Evolutionary conservation across 805 yeast species (phyloP).

Genomic region (Yamadazyma paraphyllophila): DNA sequence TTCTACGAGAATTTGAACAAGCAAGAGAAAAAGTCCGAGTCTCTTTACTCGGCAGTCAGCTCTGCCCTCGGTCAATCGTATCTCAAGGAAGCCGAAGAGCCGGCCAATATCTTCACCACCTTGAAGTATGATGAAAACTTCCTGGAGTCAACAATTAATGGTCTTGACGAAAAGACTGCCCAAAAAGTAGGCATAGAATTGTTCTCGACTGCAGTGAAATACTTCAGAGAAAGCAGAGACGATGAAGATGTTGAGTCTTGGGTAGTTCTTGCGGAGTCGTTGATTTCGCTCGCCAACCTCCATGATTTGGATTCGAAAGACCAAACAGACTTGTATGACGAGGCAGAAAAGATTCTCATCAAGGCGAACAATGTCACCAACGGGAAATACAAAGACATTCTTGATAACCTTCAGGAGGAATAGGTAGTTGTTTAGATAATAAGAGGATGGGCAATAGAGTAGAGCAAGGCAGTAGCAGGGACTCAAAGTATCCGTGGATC

Average conservation of each 20-base stretch:
- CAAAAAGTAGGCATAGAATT: constrained; percentile 48
- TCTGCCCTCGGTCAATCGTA: constrained; percentile 61
- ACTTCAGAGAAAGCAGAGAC: constrained; percentile 58
- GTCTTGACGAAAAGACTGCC: constrained; percentile 40
- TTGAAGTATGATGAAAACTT: constrained; percentile 56
- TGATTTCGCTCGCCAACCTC: constrained; percentile 75
- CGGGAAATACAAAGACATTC: constrained; percentile 65
- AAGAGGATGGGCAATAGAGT: neutral
- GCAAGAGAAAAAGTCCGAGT: constrained; percentile 20
- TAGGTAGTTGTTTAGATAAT: neutral
- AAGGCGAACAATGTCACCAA: constrained; percentile 80
- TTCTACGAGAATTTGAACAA: constrained; percentile 29
- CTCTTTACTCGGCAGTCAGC: constrained; percentile 31
- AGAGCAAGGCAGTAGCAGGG: too few relatives aligned
- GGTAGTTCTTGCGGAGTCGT: constrained; percentile 85
- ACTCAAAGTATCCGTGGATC: too few relatives aligned
- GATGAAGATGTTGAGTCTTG: constrained; percentile 60
- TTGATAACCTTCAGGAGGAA: constrained; percentile 45
- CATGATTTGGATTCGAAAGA: constrained; percentile 61
- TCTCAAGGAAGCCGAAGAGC: constrained; percentile 63
- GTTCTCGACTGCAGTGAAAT: constrained; percentile 53
- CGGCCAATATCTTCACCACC: constrained; percentile 52
- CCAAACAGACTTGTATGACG: constrained; percentile 62
- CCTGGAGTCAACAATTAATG: constrained; percentile 29
- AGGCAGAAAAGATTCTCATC: constrained; percentile 66